Conservation (phyloP, 1,284 basidiomycete genomes). For the Hymenochaete sp. region DNA sequence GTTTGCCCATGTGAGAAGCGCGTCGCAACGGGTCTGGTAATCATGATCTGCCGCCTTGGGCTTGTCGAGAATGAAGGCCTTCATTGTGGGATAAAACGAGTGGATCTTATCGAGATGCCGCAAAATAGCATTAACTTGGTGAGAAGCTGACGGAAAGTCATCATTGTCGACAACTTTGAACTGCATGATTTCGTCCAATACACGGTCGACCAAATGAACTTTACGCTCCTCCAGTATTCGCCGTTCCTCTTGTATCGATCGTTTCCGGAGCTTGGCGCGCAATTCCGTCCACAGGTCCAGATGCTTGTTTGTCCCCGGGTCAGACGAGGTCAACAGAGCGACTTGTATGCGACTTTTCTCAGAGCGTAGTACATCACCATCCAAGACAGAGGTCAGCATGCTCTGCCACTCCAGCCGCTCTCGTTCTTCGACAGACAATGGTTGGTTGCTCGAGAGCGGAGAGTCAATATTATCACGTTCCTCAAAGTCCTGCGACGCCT, state of each 20-base stretch:
- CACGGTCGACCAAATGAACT: slow-evolving; percentile 68
- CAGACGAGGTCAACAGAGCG: slow-evolving; percentile 55
- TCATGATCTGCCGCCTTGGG: slow-evolving; percentile 54
- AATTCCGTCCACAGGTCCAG: slow-evolving; percentile 84
- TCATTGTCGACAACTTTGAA: slow-evolving; percentile 53
- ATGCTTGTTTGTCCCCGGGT: slow-evolving; percentile 61
- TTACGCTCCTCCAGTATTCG: slow-evolving; percentile 77
- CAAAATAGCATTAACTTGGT: slow-evolving; percentile 68
- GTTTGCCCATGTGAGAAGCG: slow-evolving; percentile 84
- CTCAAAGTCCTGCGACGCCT: slow-evolving; percentile 35
- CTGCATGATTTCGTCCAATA: slow-evolving; percentile 74
- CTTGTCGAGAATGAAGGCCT: slow-evolving; percentile 74
- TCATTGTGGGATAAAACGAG: slow-evolving; percentile 80
- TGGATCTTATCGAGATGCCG: slow-evolving; percentile 76
- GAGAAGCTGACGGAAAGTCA: slow-evolving; percentile 47
- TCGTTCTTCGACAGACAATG: slow-evolving; percentile 58
- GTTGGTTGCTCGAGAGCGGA: slow-evolving; percentile 50
- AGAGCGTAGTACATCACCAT: slow-evolving; percentile 86
- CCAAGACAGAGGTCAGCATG: slow-evolving; percentile 86
- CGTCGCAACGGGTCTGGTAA: slow-evolving; percentile 76
- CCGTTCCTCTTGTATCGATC: slow-evolving; percentile 77
- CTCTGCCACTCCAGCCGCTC: slow-evolving; percentile 92
- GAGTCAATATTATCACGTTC: slow-evolving; percentile 43
- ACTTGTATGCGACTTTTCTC: slow-evolving; percentile 86
- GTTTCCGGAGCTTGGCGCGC: slow-evolving; percentile 76